Base-by-base conservation (phyloP, 2,329 filamentous ascomycete species). In the Pezicula radicicola region DNA sequence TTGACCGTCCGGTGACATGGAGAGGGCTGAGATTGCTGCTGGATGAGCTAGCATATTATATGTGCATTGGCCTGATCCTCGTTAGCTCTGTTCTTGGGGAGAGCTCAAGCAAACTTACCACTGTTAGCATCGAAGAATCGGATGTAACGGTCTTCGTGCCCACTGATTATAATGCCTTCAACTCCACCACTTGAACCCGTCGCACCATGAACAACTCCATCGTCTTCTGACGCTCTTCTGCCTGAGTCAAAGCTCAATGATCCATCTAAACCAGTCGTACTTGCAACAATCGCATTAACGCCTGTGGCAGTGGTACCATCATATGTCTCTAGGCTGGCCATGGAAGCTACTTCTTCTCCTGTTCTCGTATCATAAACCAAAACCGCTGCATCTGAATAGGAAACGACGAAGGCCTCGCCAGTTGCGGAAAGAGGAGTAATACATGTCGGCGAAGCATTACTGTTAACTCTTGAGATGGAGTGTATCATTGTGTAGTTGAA, bases 11-110 rank as follows among this genome's bases (percentile, higher is more conserved):
- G 93, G 94, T 60, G 91, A 96, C 18, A 99, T 81, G 0, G 91
- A 95, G 5, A 99, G 80, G 25, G 89, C 88, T 1, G 94, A 95
- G 60, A 99, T 97, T 51, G 94, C 87, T 3, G 92, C 88, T 1
- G 94, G 91, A 63, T 99, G 94, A 6, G 94, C 94, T 54, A 97
- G 84, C 94, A 99, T 99, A 65, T 89, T 95, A 72, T 99, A 99
- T 58, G 94, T 97, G 74, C 92, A 97, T 91, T 99, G 94, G 52
- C 94, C 94, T 97, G 39, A 3, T 39, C n/a, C 27, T 10, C 6
- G n/a, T 54, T 39, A 57, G 53, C 25, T 18, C 18, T 27, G 13
- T 25, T 37, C 18, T 15, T 25, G n/a, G 12, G 16, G 16, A 36
- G 30, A 18, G 5, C 15, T 8, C 27, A 43, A 39, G 18, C 39